Base-by-base conservation (phyloP, 306 rosid species). In the Fagus sylvatica region DNA sequence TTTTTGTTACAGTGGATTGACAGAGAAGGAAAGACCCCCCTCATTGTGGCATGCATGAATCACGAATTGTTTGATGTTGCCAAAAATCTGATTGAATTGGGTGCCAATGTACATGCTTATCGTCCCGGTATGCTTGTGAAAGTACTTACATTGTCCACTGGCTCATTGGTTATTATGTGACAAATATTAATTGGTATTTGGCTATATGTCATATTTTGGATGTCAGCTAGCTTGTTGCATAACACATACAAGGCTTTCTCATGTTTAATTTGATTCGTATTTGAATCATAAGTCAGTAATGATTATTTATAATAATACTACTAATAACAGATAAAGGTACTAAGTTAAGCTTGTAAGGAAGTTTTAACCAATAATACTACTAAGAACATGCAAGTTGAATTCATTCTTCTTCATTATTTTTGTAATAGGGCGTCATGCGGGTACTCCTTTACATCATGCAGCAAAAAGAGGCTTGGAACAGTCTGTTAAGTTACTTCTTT, bases 391-490 rank as follows among this genome's bases (percentile, higher is more conserved):
- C 28, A 66, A 66, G 71, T 10, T 66, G 40, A 22, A 15, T 70
- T 32, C 22, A 7, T 17, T 51, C n/a, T 17, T 72, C 75, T 66
- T 66, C 32, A 1, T 39, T 37, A 40, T 36, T 66, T 17, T 66
- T n/a, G 28, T n/a, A 39, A 37, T 66, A 79, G 82, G 82, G 43
- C 41, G 67, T 72, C 73, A 64, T 49, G 77, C 65, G 1, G 82
- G 82, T 42, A 72, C 82, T 34, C 82, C 82, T 73, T 79, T 72
- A 66, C 82, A 79, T 69, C 82, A 79, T 51, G 82, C 78, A 4
- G 82, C 68, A 16, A 62, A 61, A 64, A 39, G 33, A 53, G 78
- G 82, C 42, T 56, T 79, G 61, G 73, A 51, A 37, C 41, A 6
- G 66, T 61, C 68, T 11, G 73, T 79, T 37, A 7, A 12, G 66